Evolutionary conservation across 345 rosid species (phyloP), one percentile per base, ranked within the genome.

Genomic region (Corymbia maculata): DNA sequence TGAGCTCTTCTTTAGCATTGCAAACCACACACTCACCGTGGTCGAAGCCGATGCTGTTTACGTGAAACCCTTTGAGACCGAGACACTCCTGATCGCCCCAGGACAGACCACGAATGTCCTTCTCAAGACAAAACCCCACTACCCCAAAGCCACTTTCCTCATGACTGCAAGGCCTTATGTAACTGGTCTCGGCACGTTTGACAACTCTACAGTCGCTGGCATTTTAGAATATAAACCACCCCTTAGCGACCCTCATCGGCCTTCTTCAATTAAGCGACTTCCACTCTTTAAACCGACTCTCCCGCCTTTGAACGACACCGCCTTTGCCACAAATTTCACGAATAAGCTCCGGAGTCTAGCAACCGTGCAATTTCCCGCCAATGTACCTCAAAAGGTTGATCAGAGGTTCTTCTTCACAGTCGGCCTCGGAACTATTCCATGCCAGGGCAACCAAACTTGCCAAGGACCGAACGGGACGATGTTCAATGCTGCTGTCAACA

Each of bases 401-500:
- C 87, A 82, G 87, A 88, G 88, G 70, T 93, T 94, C 87, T 95
- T 93, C 87, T 93, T 93, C 94, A 93, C 93, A 0, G 90, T 93
- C 19, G 93, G 97, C 44, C 88, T 94, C 13, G 96, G 97, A 87
- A 93, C 96, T 30, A 89, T 68, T 88, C 96, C 95, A 1, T 92
- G 96, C 85, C 91, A 85, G 87, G 32, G 91, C 32, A 95, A 94
- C 89, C 92, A 90, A 86, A 93, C 96, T 52, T 94, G 95, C 89
- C 96, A 93, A 61, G 98, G 98, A 5, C 98, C 98, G 14, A 95
- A 93, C 86, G 91, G 93, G 45, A 94, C 96, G 82, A 94, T 85
- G 93, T 94, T 95, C 89, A 92, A 92, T 59, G 98, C 96, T 52
- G 92, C 97, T 3, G 89, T 95, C 57, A 95, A 94, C 85, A 95